Percentiles rank a stretch among this genome's conserved stretches.
Evolutionary conservation across 345 rosid genomes (phyloP).

Genomic region (Citrus mangshanensis): DNA sequence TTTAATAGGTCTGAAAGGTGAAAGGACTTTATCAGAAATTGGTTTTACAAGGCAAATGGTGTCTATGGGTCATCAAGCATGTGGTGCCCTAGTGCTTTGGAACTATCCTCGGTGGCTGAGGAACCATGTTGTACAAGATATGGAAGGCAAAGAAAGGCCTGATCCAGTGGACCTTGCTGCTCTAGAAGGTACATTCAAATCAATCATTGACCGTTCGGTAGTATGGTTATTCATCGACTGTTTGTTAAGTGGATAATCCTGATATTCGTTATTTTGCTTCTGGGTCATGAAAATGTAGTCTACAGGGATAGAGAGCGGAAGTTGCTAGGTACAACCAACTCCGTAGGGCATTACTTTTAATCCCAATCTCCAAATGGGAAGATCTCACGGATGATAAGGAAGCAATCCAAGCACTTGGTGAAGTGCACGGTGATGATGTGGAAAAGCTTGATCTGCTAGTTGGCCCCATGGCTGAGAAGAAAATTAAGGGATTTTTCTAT

Average conservation of each 20-base stretch:
- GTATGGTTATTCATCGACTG: no score
- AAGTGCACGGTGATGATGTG: constrained; percentile 45
- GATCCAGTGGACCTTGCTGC: constrained; percentile 52
- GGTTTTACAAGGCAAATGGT: constrained; percentile 47
- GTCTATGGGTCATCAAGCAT: constrained; percentile 73
- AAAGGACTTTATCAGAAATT: constrained; percentile 29
- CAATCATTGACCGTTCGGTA: no score
- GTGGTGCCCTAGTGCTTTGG: constrained; percentile 54
- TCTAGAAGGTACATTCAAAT: constrained; percentile 38
- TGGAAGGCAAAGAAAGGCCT: constrained; percentile 40
- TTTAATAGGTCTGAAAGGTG: constrained; percentile 24
- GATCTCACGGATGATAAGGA: no score
- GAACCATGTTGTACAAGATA: constrained; percentile 37
- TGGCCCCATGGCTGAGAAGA: constrained; percentile 60
- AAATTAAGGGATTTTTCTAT: constrained; percentile 56
- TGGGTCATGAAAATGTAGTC: background rate
- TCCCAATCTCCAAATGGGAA: no score
- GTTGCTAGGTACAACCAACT: constrained; percentile 56
- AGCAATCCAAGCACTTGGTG: no score
- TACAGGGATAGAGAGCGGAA: constrained; percentile 61
- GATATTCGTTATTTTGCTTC: no score
- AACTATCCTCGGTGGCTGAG: constrained; percentile 57
- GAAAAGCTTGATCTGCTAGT: constrained; percentile 50
- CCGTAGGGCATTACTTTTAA: constrained; percentile 33
- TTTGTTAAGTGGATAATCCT: no score